Conservation (phyloP, 768 basidiomycete species). For the Leccinum obscurum region DNA sequence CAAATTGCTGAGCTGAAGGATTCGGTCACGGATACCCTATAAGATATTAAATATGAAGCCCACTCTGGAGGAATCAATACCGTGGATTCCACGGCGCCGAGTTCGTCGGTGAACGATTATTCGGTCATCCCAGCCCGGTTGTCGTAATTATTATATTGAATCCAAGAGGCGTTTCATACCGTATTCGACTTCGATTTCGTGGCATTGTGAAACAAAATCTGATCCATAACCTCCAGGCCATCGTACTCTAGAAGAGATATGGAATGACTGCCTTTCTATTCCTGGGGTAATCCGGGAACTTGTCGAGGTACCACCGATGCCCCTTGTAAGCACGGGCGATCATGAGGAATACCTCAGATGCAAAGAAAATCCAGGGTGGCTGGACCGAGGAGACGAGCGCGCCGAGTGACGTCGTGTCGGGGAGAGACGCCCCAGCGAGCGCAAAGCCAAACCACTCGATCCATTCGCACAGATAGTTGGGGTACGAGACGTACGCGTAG, state of each 20-base stretch:
- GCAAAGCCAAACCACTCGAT: conserved; percentile 90
- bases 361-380: conserved; percentile 81
- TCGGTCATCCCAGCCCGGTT: neutral
- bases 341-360: conserved; percentile 76
- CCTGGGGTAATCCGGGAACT: conserved; percentile 80
- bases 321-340: conserved; percentile 77
- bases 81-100: neutral
- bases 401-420: conserved; percentile 34
- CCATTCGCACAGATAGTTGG: conserved; percentile 97
- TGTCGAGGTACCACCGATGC: conserved; percentile 81
- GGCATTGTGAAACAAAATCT: neutral
- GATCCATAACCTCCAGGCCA: neutral
- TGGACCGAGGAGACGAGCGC: conserved; percentile 44
- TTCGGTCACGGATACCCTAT: neutral
- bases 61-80: neutral
- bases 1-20: neutral
- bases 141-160: neutral
- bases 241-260: conserved; percentile 51
- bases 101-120: neutral
- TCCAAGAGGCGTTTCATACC: neutral
- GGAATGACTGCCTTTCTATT: conserved; percentile 82
- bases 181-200: neutral
- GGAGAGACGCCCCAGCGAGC: conserved; percentile 63
- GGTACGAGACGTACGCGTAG: conserved; percentile 80
- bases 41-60: neutral